Evolutionary conservation across 140 eudicot species (phyloP).

Genomic region (Ambrosia hybrid): DNA sequence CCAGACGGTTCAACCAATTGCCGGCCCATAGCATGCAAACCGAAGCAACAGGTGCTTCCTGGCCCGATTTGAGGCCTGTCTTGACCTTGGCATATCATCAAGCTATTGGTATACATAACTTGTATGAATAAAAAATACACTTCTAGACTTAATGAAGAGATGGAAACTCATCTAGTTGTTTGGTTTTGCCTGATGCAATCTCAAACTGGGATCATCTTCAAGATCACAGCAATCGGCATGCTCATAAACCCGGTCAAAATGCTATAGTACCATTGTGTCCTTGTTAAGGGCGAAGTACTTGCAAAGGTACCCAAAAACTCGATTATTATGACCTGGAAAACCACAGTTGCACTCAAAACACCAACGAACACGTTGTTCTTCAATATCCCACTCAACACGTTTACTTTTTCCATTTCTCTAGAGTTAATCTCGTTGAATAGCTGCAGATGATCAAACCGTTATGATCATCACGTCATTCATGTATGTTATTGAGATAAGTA

Average conservation of each 20-base stretch:
- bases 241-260: constrained; percentile 67
- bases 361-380: constrained; percentile 64
- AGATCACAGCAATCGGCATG: constrained; percentile 77
- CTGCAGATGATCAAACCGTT: too few relatives aligned
- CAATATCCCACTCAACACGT: constrained; percentile 65
- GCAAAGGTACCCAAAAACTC: constrained; percentile 89
- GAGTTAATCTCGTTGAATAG: constrained; percentile 84
- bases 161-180: constrained; percentile 8
- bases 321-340: constrained; percentile 71
- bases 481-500: not conserved
- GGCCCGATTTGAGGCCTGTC: too few relatives aligned
- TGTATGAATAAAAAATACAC: constrained; percentile 8
- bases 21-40: too few relatives aligned
- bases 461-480: too few relatives aligned
- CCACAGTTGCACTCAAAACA: constrained; percentile 57
- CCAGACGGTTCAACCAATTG: too few relatives aligned
- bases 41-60: too few relatives aligned
- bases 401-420: constrained; percentile 76
- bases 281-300: constrained; percentile 67
- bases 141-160: constrained; percentile 22
- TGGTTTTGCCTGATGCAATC: not conserved
- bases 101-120: too few relatives aligned
- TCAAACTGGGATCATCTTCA: constrained; percentile 50
- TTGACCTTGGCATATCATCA: too few relatives aligned
- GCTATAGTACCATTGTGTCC: constrained; percentile 62